These are phyloP conservation scores for Blastomyces emzantsi DNA, from an alignment of 2,329 filamentous ascomycete genomes.

Conservation along the genomic window DNA sequence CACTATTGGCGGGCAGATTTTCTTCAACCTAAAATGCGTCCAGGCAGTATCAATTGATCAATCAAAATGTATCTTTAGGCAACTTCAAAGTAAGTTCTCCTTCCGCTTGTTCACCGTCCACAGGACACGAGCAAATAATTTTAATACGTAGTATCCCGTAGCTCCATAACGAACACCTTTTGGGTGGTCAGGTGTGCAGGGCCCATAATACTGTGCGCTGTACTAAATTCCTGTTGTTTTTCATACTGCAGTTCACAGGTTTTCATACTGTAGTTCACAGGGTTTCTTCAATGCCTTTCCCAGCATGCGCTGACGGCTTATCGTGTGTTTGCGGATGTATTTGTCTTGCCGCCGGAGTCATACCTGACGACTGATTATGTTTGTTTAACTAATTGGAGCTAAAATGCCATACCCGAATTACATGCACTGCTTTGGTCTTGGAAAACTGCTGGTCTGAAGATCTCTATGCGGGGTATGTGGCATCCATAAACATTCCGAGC, in stretches of 20 bases:
- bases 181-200: too few species aligned
- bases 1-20: not conserved
- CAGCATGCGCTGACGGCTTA: not conserved
- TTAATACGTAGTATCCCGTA: too few species aligned
- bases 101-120: not conserved
- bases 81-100: not conserved
- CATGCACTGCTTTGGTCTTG: not conserved
- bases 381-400: not conserved
- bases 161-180: too few species aligned
- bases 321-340: not conserved
- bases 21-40: not conserved
- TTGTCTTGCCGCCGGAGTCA: not conserved
- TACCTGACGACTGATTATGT: not conserved
- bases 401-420: not conserved
- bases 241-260: too few species aligned
- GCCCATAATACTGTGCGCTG: too few species aligned
- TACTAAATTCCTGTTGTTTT: not conserved
- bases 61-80: not conserved
- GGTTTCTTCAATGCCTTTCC: not conserved
- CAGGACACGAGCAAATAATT: not conserved
- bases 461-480: not conserved
- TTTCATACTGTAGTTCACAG: not conserved
- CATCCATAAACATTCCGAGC: not conserved
- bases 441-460: not conserved
- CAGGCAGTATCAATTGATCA: not conserved